Percentiles rank a stretch among this genome's conserved stretches.
phyloP scores from a whole-genome alignment of 495 filamentous ascomycete genomes.

The Talaromyces trachyspermus region DNA sequence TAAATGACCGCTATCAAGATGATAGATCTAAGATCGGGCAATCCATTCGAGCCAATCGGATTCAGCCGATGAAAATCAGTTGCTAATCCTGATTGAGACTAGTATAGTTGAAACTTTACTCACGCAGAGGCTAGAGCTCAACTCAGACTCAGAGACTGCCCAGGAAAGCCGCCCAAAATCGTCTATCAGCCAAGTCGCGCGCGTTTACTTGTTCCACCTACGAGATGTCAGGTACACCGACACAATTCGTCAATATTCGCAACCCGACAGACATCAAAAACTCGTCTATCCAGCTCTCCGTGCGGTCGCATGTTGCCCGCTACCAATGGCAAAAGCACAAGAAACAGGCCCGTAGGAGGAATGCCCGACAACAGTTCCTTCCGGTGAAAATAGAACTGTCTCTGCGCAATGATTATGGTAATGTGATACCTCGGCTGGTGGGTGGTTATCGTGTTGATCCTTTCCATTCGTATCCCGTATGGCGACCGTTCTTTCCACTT shows the following conservation, averaged over 20 bases:
- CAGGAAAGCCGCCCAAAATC: too few species aligned
- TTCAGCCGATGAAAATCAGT: too few species aligned
- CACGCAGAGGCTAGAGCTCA: too few species aligned
- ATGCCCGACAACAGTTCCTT: neutral
- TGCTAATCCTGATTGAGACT: too few species aligned
- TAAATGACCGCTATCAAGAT: too few species aligned
- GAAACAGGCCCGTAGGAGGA: constrained; percentile 4
- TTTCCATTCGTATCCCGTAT: constrained; percentile 29
- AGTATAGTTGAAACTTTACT: too few species aligned
- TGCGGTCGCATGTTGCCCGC: constrained; percentile 27
- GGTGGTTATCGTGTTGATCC: constrained; percentile 33
- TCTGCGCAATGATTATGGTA: neutral
- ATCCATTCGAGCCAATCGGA: too few species aligned
- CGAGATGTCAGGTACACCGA: neutral
- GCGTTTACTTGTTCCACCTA: too few species aligned
- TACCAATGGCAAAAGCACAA: constrained; percentile 18
- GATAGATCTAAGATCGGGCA: too few species aligned
- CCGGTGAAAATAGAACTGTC: constrained; percentile 2
- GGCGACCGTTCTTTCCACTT: constrained; percentile 18
- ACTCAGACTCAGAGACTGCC: too few species aligned
- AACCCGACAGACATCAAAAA: neutral
- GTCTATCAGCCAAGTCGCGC: too few species aligned
- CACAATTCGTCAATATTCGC: neutral
- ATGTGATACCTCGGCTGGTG: constrained; percentile 12
- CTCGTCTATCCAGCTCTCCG: constrained; percentile 15